phyloP scores from a whole-genome alignment of 2,329 filamentous ascomycete species.

The Diaporthe australafricana region DNA sequence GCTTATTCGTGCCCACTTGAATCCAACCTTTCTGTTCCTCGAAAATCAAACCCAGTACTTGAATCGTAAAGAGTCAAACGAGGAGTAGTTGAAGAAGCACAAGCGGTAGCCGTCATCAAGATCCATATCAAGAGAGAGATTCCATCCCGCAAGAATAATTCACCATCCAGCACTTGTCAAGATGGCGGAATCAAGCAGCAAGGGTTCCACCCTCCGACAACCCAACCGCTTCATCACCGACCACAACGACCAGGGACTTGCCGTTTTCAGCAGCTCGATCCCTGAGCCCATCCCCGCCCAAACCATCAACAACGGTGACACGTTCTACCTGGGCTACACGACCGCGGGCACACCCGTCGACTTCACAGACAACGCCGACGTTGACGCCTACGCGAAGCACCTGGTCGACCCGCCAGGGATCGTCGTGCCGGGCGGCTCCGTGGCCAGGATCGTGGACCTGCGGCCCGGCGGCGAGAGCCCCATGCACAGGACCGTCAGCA shows the following conservation, averaged over 20 bases:
- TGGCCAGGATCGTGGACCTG: conserved; percentile 59
- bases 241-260: conserved; percentile 48
- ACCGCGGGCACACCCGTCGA: conserved; percentile 59
- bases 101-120: background rate
- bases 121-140: background rate
- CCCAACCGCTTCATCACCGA: conserved; percentile 48
- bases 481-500: conserved; percentile 60
- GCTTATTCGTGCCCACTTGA: background rate
- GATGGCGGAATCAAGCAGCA: conserved; percentile 25
- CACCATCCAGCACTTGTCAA: background rate
- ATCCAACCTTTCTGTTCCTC: background rate
- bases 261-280: conserved; percentile 48
- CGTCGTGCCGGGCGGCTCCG: conserved; percentile 55
- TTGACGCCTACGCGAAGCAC: conserved; percentile 56
- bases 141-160: background rate
- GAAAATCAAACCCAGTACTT: no score
- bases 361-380: conserved; percentile 57
- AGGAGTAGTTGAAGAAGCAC: background rate
- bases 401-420: conserved; percentile 60
- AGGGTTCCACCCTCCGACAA: conserved; percentile 25
- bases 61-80: background rate
- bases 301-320: conserved; percentile 50
- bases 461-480: conserved; percentile 51
- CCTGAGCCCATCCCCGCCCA: conserved; percentile 40
- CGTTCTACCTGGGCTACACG: conserved; percentile 50